phyloP scores from a whole-genome alignment of 768 basidiomycete genomes.

The Thelephora aurantiotincta region DNA sequence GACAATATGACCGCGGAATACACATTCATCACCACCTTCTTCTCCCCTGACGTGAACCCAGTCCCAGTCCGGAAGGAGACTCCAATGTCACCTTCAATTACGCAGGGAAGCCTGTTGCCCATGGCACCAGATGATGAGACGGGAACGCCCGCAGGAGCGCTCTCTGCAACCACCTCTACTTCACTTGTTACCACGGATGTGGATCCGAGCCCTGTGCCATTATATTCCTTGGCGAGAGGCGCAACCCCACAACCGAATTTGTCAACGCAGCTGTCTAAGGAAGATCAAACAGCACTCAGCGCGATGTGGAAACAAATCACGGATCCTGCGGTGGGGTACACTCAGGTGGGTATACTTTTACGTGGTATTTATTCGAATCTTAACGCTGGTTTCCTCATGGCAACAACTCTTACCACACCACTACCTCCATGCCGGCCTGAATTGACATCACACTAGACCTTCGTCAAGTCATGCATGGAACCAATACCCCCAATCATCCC shows the following conservation, averaged over 20 bases:
- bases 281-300: conserved; percentile 45
- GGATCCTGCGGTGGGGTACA: conserved; percentile 83
- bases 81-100: neutral
- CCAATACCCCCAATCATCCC: conserved; percentile 62
- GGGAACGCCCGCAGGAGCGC: too few relatives aligned
- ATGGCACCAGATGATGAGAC: conserved; percentile 5
- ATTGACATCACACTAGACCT: conserved; percentile 30
- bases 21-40: conserved; percentile 76
- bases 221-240: too few relatives aligned
- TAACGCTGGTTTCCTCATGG: neutral
- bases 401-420: neutral
- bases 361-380: neutral
- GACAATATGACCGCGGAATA: conserved; percentile 94
- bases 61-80: neutral
- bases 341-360: conserved; percentile 35
- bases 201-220: too few relatives aligned
- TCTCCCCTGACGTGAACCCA: conserved; percentile 24
- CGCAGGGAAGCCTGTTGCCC: conserved; percentile 5
- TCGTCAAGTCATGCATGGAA: conserved; percentile 54
- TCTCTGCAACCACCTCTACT: too few relatives aligned
- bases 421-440: neutral
- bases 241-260: neutral
- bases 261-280: conserved; percentile 26
- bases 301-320: conserved; percentile 84
- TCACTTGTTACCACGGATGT: too few relatives aligned